phyloP scores from a whole-genome alignment of 805 yeast genomes.

The Blastobotrys americana region DNA sequence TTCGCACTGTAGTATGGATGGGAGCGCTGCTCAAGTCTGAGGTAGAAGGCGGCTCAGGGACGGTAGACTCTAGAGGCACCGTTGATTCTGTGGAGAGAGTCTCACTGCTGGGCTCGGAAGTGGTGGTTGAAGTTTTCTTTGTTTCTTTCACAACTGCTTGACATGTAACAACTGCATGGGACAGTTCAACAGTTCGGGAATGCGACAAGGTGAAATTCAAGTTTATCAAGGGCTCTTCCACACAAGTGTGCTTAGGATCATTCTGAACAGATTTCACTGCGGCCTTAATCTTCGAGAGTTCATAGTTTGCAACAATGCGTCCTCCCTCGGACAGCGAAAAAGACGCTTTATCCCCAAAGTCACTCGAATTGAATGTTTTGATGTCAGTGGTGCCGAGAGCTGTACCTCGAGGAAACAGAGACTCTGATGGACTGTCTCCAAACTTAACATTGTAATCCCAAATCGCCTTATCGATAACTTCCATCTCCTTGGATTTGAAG shows the following conservation, averaged over 20 bases:
- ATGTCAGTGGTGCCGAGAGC: constrained; percentile 30
- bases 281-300: constrained; percentile 20
- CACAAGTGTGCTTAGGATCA: constrained; percentile 14
- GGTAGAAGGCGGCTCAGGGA: constrained; percentile 1
- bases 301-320: constrained; percentile 27
- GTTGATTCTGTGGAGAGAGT: constrained; percentile 6
- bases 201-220: constrained; percentile 15
- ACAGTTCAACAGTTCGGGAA: constrained; percentile 17
- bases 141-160: constrained; percentile 9
- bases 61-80: constrained; percentile 7
- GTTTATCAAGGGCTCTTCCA: constrained; percentile 10
- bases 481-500: constrained; percentile 56
- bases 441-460: constrained; percentile 40
- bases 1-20: constrained; percentile 7
- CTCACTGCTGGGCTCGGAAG: too few species aligned
- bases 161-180: constrained; percentile 13
- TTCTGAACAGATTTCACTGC: constrained; percentile 25
- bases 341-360: constrained; percentile 27
- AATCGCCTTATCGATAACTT: constrained; percentile 49
- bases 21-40: neutral
- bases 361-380: constrained; percentile 30
- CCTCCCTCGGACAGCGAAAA: constrained; percentile 37
- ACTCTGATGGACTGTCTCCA: constrained; percentile 26
- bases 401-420: constrained; percentile 45
- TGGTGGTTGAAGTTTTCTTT: constrained; percentile 3